These are phyloP conservation scores for Senecio squalidus DNA, from an alignment of 140 eudicot species.

Conservation along the genomic window DNA sequence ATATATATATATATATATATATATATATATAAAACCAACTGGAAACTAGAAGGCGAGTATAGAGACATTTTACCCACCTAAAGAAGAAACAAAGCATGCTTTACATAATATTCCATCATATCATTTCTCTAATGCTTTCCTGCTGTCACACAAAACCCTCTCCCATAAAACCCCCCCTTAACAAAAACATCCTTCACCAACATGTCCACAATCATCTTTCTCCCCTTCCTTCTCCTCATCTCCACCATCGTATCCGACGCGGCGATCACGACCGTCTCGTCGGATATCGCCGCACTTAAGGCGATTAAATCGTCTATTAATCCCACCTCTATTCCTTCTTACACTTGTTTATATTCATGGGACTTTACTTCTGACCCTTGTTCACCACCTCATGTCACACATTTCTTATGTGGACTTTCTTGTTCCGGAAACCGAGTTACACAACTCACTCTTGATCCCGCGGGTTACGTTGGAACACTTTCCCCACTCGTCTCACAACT, in stretches of 20 bases:
- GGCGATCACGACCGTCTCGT: constrained; percentile 21
- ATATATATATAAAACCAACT: constrained; percentile 25
- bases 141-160: constrained; percentile 25
- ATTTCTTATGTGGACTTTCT: constrained; percentile 68
- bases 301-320: constrained; percentile 63
- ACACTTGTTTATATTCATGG: constrained; percentile 76
- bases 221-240: constrained; percentile 9
- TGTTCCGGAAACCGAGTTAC: constrained; percentile 62
- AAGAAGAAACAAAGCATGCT: constrained; percentile 17
- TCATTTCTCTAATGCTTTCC: constrained; percentile 28
- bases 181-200: constrained; percentile 18
- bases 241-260: constrained; percentile 17
- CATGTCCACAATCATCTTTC: constrained; percentile 25
- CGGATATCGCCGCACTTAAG: constrained; percentile 58
- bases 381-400: constrained; percentile 51
- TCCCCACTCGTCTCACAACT: constrained; percentile 70
- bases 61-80: constrained; percentile 28
- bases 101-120: constrained; percentile 17
- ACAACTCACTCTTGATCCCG: constrained; percentile 79
- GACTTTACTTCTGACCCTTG: constrained; percentile 76
- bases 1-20: background rate
- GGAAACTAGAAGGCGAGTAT: constrained; percentile 26
- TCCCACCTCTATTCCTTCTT: constrained; percentile 58
- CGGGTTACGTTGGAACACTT: constrained; percentile 70
- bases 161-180: constrained; percentile 19